Base-by-base conservation (phyloP, 2,329 filamentous ascomycete species). In the Penicillium oxalicum region DNA sequence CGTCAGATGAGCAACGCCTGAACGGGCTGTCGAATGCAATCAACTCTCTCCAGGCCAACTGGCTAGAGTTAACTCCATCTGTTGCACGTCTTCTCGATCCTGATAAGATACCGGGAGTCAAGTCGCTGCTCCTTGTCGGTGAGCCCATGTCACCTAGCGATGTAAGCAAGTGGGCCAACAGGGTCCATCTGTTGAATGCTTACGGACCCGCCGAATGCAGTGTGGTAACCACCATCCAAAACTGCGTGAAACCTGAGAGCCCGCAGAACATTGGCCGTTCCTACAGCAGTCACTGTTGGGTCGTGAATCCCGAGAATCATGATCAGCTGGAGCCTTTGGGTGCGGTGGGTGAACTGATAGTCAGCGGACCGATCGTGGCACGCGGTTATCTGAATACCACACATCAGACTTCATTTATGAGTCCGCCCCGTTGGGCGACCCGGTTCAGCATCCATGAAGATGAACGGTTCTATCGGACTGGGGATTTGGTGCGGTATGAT, bases 51-150 rank as follows among this genome's bases (percentile, higher is more conserved):
- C 63, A 70, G 4, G 73, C 76, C 33, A 77, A 73, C 36, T 77
- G 74, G 70, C 75, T 72, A 0, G 77, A 79, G 56, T 73, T 84
- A 61, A 84, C 82, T 0, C 76, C 80, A 0, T 72, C 78, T 0
- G 71, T 44, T 38, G 41, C 41, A 13, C 37, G 44, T 11, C n/a
- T 46, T 40, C 28, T 46, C 11, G 24, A 26, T 3, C 42, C 42
- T 29, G 32, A 28, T n/a, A 26, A 41, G 13, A 40, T 33, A 18
- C 29, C 38, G 6, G 13, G 12, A 12, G 27, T 40, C 26, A 18
- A 47, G 12, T 41, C 45, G 12, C 25, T 36, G n/a, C 37, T 40
- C 33, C 37, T 36, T 24, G 33, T 29, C 5, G 32, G 42, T n/a
- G 42, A 44, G 12, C 42, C 42, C 27, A 36, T 44, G 32, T 44